Evolutionary conservation across 352 stramenopile species (phyloP), one percentile per base, ranked within the genome.

Genomic region (Elongisporangium undulatum): DNA sequence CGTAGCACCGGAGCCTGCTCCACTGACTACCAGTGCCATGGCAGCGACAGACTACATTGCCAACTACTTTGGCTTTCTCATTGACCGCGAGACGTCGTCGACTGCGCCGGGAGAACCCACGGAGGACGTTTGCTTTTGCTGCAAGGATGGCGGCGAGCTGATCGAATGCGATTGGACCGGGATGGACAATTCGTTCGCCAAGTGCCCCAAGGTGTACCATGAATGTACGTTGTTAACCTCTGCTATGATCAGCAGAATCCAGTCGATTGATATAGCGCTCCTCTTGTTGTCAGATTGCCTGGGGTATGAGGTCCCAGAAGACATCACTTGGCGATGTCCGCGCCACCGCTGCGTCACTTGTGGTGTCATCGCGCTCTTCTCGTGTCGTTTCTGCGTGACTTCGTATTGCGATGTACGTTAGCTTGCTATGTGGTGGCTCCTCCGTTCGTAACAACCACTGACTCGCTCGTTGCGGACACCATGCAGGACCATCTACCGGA

Each of bases 121-220:
- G 13, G 85, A 94, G 60, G 85, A 94, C 49, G 79, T 87, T 49
- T 94, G 85, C 52, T 90, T 92, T 54, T 92, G 82, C 69, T 94
- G 85, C 60, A 91, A 90, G 62, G 85, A 94, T 60, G 85, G 85
- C 23, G 85, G 85, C 15, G 69, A 89, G 22, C 68, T 94, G 19
- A 74, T 94, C 41, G 82, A 93, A 61, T 94, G 85, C 59, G 85
- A 94, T 59, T 92, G 76, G 75, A 79, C 72, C 22, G 68, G 72
- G 3, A 62, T 71, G n/a, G 75, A 69, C 53, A 51, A 55, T 15
- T 60, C 54, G 15, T 73, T 76, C 39, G 68, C 52, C 19, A 69
- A 72, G 7, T 94, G 85, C 49, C 85, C 79, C 0, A 94, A 94
- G 53, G 85, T 94, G 17, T 92, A 94, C 51, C 85, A 94, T 64